Evolutionary conservation across 176 grass and related monocot genomes (phyloP).

Genomic region (Eremochloa ophiuroides): DNA sequence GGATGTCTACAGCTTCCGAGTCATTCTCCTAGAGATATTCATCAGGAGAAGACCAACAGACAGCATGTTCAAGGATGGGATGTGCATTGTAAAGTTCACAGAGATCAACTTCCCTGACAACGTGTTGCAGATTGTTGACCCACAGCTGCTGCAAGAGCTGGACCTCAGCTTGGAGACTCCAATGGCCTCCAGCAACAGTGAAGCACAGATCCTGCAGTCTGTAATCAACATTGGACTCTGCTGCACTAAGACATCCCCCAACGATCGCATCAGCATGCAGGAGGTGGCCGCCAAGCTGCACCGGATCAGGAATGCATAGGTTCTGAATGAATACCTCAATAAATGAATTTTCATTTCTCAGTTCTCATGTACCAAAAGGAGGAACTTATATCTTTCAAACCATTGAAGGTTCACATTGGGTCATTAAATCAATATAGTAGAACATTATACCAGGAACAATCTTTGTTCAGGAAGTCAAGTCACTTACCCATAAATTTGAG

Average conservation of each 20-base stretch:
- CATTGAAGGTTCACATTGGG: too few species aligned
- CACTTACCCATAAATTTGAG: too few species aligned
- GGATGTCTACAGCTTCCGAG: background rate
- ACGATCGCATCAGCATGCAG: background rate
- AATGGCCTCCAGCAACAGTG: background rate
- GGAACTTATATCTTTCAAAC: too few species aligned
- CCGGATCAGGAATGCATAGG: background rate
- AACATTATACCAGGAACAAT: too few species aligned
- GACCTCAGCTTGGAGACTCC: background rate
- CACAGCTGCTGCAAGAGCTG: background rate
- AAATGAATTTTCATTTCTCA: background rate
- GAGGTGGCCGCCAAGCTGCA: conserved; percentile 3
- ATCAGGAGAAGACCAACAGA: conserved; percentile 1
- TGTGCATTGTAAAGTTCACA: background rate
- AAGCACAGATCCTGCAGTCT: background rate
- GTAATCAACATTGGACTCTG: background rate
- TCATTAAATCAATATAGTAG: too few species aligned
- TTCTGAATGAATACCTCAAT: background rate
- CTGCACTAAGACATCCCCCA: background rate
- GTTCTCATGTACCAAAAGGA: background rate
- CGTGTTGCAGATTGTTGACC: background rate
- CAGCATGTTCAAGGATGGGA: conserved; percentile 22
- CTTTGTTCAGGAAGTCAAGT: too few species aligned
- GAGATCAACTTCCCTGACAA: background rate
- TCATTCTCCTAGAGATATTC: background rate